A percentile compares a stretch with the other conserved stretches of the same genome.
Conservation (phyloP, 176 grass and related monocot genomes). For the Phoenix roebelenii region DNA sequence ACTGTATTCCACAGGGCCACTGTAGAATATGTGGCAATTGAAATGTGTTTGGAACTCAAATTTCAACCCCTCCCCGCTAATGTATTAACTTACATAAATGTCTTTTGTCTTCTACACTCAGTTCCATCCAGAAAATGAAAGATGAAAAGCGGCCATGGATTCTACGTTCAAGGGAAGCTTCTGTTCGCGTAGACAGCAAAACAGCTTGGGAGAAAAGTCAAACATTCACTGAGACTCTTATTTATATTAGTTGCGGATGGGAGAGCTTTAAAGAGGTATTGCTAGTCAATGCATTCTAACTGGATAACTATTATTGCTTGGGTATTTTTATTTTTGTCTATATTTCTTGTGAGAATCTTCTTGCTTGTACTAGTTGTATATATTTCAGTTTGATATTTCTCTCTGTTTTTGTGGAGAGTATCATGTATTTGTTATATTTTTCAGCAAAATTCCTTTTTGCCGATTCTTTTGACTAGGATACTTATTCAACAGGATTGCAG, state of each 20-base stretch:
- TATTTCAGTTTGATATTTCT: too few relatives aligned
- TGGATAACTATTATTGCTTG: neutral
- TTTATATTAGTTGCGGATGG: conserved; percentile 98
- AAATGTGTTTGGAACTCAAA: too few relatives aligned
- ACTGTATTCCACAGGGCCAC: too few relatives aligned
- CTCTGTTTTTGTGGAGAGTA: too few relatives aligned
- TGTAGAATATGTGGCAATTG: too few relatives aligned
- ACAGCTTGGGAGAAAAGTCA: conserved; percentile 34
- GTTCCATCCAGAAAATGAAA: conserved; percentile 57
- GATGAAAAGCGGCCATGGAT: conserved; percentile 98
- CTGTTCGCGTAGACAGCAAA: conserved; percentile 60
- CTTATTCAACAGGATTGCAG: conserved; percentile 67
- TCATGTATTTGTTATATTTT: too few relatives aligned
- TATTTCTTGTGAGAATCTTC: neutral
- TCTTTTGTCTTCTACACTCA: conserved; percentile 26
- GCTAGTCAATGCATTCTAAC: neutral
- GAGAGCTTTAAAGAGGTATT: conserved; percentile 91
- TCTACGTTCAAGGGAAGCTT: conserved; percentile 75
- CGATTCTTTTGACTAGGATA: neutral
- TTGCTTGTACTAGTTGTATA: too few relatives aligned
- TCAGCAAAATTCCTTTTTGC: neutral
- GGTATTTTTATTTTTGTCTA: neutral
- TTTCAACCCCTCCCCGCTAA: neutral
- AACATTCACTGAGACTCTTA: conserved; percentile 70
- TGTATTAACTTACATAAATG: conserved; percentile 4